Conservation (phyloP, 345 rosid species). For the Hibiscus mutabilis region DNA sequence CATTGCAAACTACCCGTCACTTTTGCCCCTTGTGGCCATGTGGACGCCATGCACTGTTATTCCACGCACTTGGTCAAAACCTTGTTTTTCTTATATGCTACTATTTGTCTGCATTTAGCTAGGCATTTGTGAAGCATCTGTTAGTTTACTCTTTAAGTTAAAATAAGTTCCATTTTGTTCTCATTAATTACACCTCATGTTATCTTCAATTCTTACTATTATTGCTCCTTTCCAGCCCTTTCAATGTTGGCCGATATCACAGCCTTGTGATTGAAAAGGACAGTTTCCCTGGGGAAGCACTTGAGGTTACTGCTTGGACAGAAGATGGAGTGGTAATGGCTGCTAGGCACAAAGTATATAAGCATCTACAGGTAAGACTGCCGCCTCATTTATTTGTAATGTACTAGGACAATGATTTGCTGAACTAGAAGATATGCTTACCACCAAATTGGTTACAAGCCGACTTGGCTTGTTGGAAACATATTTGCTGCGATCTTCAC, state of each 20-base stretch:
- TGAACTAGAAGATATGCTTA: background rate
- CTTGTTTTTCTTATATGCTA: background rate
- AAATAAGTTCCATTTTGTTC: background rate
- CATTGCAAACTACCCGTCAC: background rate
- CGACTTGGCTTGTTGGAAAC: background rate
- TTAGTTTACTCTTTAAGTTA: background rate
- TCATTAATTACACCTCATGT: background rate
- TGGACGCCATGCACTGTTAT: background rate
- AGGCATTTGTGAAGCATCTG: background rate
- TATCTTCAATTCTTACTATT: conserved; percentile 3
- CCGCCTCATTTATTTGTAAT: conserved; percentile 1
- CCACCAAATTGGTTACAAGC: background rate
- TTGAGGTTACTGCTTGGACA: conserved; percentile 92
- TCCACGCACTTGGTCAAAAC: background rate
- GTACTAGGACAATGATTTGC: background rate
- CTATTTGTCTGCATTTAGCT: background rate
- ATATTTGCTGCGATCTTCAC: background rate
- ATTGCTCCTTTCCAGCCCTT: conserved; percentile 45
- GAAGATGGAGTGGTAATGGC: conserved; percentile 96
- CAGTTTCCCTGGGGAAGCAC: conserved; percentile 60
- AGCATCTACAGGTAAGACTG: conserved; percentile 59
- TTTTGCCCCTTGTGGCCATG: background rate
- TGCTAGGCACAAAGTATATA: conserved; percentile 81
- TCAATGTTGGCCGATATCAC: conserved; percentile 89
- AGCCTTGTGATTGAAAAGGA: conserved; percentile 88